Evolutionary conservation across 202 grass and related monocot species (phyloP), one percentile per base, ranked within the genome.

Genomic region (Carex sylvatica): DNA sequence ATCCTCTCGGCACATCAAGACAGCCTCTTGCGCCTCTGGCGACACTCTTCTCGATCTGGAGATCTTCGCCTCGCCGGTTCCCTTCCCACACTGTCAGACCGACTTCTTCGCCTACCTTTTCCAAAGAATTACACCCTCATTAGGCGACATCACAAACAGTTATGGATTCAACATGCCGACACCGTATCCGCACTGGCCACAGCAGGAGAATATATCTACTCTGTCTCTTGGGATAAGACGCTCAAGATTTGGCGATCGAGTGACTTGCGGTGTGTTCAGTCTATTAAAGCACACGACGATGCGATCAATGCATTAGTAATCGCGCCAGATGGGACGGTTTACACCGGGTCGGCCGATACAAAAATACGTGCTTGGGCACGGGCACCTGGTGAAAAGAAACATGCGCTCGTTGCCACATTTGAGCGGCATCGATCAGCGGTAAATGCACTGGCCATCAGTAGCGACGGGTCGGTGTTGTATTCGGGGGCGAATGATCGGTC

Each of bases 191-290:
- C 87, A 14, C 78, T 93, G 2, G 87, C 90, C 0, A 64, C 82
- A 0, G 85, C 90, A 1, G 84, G 90, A 22, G 86, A 87, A 55
- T 79, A 90, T n/a, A 91, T 98, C 64, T 94, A 94, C 86, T 98
- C 95, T 69, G 90, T 88, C n/a, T 98, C 95, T 24, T 98, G 95
- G 95, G 95, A 98, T 86, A 93, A 64, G 77, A 91, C 92, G 18
- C 95, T 98, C 66, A 98, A 98, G 86, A 80, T 94, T 52, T 98
- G 95, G 95, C 81, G 88, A 46, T 19, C 88, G 15, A 80, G 87
- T 19, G 91, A 90, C 0, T 86, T 94, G 40, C 87, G 95, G 47
- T 98, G 95, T 83, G 46, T 98, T 13, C 91, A 98, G 60, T 98
- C 95, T 0, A 66, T 94, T 19, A 35, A 35, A 1, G 95, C 92